Evolutionary conservation across 2,329 filamentous ascomycete genomes (phyloP), one percentile per base, ranked within the genome.

Genomic region (Trichoderma simmonsii): DNA sequence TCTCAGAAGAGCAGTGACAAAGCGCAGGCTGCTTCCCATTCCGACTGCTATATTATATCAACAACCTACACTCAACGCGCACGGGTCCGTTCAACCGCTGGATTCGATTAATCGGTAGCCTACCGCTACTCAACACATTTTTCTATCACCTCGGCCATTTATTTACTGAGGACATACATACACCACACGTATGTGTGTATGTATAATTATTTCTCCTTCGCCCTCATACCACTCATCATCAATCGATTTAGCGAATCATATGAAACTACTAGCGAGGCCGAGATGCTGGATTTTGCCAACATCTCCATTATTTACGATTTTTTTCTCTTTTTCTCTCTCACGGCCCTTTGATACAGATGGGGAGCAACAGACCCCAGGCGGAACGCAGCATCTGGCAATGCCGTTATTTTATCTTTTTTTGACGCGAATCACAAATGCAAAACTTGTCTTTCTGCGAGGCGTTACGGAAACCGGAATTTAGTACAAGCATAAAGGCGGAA

Each of bases 281-380:
- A 57, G 48, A 28, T 63, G 64, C 57, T 61, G 70, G 70, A 6
- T 39, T 28, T 18, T 43, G 18, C 48, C 57, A 24, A 56, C 71
- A 68, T 57, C 71, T 72, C 59, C 21, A 36, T 64, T 59, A 30
- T 30, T 72, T 8, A 67, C 18, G 56, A 59, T 24, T 68, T 59
- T 59, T 36, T 28, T 39, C n/a, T 30, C 6, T 43, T 6, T 67
- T 51, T 43, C 8, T 36, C 24, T 68, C 64, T 71, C 32, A 72
- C 71, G 71, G 67, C 71, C 61, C 60, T 64, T 66, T 48, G 59
- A 60, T 66, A 51, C 57, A 54, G 43, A 48, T 43, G 71, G 71
- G 71, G 71, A 72, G 60, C 48, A 72, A 66, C 71, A 72, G 71
- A 59, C 71, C 71, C 71, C 65, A 43, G 57, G 51, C 61, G 57